phyloP scores from a whole-genome alignment of 2,329 filamentous ascomycete genomes.

The Fusarium solani-melongenae region DNA sequence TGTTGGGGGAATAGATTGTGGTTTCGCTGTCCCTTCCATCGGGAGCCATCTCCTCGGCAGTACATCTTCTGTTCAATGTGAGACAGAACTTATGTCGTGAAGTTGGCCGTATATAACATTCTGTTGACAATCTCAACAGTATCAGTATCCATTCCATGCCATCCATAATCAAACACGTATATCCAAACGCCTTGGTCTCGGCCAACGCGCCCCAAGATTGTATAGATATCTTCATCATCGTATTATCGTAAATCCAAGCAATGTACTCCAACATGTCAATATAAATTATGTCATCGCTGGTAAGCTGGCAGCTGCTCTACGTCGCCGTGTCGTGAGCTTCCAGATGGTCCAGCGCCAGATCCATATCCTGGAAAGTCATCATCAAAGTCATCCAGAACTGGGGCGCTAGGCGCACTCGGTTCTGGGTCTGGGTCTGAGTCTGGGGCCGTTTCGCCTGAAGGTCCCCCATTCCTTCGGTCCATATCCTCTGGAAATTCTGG shows the following conservation, averaged over 20 bases:
- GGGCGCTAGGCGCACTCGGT: constrained; percentile 71
- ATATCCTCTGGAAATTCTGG: constrained; percentile 67
- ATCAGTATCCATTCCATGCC: constrained; percentile 9
- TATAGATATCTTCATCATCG: constrained; percentile 21
- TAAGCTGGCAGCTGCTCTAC: constrained; percentile 55
- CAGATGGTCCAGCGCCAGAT: constrained; percentile 40
- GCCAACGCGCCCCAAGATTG: constrained; percentile 16
- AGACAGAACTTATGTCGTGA: not conserved
- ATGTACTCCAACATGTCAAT: constrained; percentile 9
- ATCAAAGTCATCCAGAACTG: constrained; percentile 66
- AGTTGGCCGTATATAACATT: not conserved
- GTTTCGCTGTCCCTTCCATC: not conserved
- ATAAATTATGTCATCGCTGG: constrained; percentile 46
- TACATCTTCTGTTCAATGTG: not conserved
- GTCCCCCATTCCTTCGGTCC: constrained; percentile 48
- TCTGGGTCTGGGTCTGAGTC: constrained; percentile 45
- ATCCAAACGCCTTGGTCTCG: constrained; percentile 30
- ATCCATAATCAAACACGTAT: constrained; percentile 25
- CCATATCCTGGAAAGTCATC: constrained; percentile 57
- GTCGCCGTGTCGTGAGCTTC: constrained; percentile 17
- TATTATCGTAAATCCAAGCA: constrained; percentile 18
- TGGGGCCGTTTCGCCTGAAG: constrained; percentile 40
- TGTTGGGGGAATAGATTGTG: not conserved
- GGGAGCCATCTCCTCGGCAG: not conserved
- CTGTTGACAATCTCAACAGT: constrained; percentile 9